Conservation (phyloP, 768 basidiomycete species). For the Suillus variegatus region DNA sequence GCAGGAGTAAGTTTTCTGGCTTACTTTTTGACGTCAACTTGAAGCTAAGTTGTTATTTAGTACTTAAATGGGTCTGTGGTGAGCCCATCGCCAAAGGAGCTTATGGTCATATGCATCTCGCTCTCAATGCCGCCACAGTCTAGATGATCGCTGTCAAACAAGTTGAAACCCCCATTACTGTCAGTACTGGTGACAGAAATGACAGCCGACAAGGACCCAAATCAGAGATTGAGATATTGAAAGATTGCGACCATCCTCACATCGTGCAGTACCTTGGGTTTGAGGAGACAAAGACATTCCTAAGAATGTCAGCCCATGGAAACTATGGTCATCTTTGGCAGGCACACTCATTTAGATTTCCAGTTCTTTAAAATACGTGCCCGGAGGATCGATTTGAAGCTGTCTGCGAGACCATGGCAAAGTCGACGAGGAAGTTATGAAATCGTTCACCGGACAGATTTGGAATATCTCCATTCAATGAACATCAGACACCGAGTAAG, state of each 20-base stretch:
- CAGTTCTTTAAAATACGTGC: constrained; percentile 98
- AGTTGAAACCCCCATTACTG: constrained; percentile 90
- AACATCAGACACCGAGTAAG: constrained; percentile 90
- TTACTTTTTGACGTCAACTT: not conserved
- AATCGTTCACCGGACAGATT: constrained; percentile 92
- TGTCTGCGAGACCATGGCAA: constrained; percentile 89
- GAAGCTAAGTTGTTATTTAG: constrained; percentile 39
- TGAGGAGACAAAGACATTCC: constrained; percentile 82
- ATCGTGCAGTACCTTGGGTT: constrained; percentile 98
- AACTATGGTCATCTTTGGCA: not conserved
- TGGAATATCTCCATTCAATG: constrained; percentile 90
- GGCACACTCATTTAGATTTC: constrained; percentile 14
- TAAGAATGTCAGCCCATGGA: constrained; percentile 78
- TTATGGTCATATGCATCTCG: constrained; percentile 95
- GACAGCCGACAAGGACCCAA: constrained; percentile 92
- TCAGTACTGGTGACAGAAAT: constrained; percentile 72
- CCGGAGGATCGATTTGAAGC: constrained; percentile 92
- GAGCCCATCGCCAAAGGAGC: constrained; percentile 97
- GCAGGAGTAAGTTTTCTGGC: constrained; percentile 54
- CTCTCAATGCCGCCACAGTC: constrained; percentile 92
- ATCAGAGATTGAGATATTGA: constrained; percentile 92
- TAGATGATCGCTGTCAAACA: constrained; percentile 99
- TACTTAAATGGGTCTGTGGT: constrained; percentile 98
- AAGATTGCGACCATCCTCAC: constrained; percentile 94
- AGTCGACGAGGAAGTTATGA: constrained; percentile 89